Conservation (phyloP, 2,329 filamentous ascomycete genomes). For the Aureobasidium subglaciale region DNA sequence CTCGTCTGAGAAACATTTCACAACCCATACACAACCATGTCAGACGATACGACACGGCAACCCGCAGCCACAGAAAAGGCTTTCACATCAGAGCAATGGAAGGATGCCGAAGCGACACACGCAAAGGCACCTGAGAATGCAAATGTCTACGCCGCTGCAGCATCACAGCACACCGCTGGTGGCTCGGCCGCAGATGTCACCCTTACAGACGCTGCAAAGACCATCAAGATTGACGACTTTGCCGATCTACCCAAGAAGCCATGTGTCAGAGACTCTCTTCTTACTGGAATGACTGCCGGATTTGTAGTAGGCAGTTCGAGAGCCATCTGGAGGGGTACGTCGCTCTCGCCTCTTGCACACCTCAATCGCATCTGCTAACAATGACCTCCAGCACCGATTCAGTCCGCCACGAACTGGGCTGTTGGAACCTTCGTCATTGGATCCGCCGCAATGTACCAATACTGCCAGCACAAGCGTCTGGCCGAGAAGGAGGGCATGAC, state of each 20-base stretch:
- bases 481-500: conserved; percentile 79
- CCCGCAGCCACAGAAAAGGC: conserved; percentile 21
- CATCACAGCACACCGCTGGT: conserved; percentile 53
- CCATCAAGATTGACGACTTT: conserved; percentile 63
- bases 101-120: conserved; percentile 22
- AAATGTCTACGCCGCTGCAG: conserved; percentile 47
- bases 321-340: conserved; percentile 67
- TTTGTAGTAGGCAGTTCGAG: conserved; percentile 68
- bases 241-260: conserved; percentile 67
- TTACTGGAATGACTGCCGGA: conserved; percentile 76
- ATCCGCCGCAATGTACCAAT: conserved; percentile 71
- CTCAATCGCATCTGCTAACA: conserved; percentile 19
- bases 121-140: conserved; percentile 37
- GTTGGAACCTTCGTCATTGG: conserved; percentile 67
- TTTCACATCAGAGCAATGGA: conserved; percentile 31
- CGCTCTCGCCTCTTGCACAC: neutral
- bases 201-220: conserved; percentile 54
- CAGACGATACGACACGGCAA: conserved; percentile 38
- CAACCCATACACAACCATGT: conserved; percentile 29
- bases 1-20: neutral
- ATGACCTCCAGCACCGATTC: conserved; percentile 47
- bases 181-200: conserved; percentile 53
- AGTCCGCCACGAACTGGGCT: conserved; percentile 74
- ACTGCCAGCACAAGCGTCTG: conserved; percentile 67
- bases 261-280: conserved; percentile 73